phyloP scores from a whole-genome alignment of 371 early-diverging fungal species.

The Rhizopus sp. region DNA sequence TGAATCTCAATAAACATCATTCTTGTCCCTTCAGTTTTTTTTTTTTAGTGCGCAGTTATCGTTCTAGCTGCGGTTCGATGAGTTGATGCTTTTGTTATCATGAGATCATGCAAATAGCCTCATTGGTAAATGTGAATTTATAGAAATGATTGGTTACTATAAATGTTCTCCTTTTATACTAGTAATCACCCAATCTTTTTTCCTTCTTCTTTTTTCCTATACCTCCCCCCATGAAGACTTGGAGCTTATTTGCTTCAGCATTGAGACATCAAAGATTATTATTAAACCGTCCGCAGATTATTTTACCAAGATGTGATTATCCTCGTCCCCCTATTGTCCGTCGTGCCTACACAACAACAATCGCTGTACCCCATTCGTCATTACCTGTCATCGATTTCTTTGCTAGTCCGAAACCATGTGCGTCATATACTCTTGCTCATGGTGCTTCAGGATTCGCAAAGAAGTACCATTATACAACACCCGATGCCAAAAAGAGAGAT shows the following conservation, averaged over 20 bases:
- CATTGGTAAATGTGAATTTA: too few species aligned
- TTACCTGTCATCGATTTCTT: slow-evolving; percentile 28
- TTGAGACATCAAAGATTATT: background rate
- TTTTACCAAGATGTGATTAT: background rate
- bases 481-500: slow-evolving; percentile 16
- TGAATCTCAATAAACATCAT: slow-evolving; percentile 11
- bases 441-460: slow-evolving; percentile 81
- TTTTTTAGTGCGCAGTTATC: background rate
- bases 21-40: background rate
- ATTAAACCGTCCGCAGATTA: background rate
- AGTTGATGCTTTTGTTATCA: too few species aligned
- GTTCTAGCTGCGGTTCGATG: too few species aligned
- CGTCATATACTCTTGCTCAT: slow-evolving; percentile 65
- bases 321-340: background rate
- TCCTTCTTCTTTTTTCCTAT: background rate
- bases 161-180: too few species aligned
- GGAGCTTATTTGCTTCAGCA: background rate
- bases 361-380: background rate
- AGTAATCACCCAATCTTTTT: background rate
- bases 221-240: background rate
- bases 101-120: too few species aligned
- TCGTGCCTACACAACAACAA: background rate
- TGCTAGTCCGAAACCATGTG: slow-evolving; percentile 32
- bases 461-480: slow-evolving; percentile 33
- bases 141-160: too few species aligned